These are phyloP conservation scores for Pseudonectria buxi DNA, from an alignment of 2,329 filamentous ascomycete genomes.

Conservation along the genomic window DNA sequence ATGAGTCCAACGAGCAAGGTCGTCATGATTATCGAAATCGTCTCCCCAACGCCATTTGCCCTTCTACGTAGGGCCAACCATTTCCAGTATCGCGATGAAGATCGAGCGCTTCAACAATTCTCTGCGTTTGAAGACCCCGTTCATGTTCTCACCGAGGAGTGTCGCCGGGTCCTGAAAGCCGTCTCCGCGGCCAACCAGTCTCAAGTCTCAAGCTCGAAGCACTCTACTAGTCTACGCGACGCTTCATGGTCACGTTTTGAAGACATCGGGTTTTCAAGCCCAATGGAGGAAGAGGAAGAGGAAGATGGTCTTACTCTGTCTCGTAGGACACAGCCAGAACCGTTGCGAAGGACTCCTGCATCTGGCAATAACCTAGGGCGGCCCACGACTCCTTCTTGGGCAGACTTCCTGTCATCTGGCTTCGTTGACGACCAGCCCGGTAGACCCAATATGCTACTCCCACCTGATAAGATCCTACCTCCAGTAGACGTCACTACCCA, in stretches of 20 bases:
- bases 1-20: slow-evolving; percentile 80
- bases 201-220: slow-evolving; percentile 61
- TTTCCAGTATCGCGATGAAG: slow-evolving; percentile 90
- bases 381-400: slow-evolving; percentile 96
- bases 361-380: slow-evolving; percentile 66
- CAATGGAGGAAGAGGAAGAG: slow-evolving; percentile 64
- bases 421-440: slow-evolving; percentile 73
- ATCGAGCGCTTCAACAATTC: slow-evolving; percentile 76
- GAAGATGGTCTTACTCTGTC: slow-evolving; percentile 48
- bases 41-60: slow-evolving; percentile 91
- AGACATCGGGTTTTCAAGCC: slow-evolving; percentile 80
- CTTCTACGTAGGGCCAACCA: slow-evolving; percentile 85
- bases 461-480: slow-evolving; percentile 84
- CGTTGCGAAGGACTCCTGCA: slow-evolving; percentile 58
- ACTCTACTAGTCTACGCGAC: slow-evolving; percentile 68
- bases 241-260: slow-evolving; percentile 96
- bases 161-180: slow-evolving; percentile 78
- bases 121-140: slow-evolving; percentile 86
- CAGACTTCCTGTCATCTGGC: slow-evolving; percentile 90
- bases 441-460: slow-evolving; percentile 66
- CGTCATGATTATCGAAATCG: slow-evolving; percentile 91
- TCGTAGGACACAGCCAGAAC: slow-evolving; percentile 33
- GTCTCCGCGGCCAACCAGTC: slow-evolving; percentile 88
- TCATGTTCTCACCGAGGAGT: slow-evolving; percentile 85
- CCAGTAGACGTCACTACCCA: slow-evolving; percentile 62